Percentiles rank a stretch among this genome's conserved stretches.
Conservation (phyloP, 2,329 filamentous ascomycete genomes). For the Metarhizium robertsii region DNA sequence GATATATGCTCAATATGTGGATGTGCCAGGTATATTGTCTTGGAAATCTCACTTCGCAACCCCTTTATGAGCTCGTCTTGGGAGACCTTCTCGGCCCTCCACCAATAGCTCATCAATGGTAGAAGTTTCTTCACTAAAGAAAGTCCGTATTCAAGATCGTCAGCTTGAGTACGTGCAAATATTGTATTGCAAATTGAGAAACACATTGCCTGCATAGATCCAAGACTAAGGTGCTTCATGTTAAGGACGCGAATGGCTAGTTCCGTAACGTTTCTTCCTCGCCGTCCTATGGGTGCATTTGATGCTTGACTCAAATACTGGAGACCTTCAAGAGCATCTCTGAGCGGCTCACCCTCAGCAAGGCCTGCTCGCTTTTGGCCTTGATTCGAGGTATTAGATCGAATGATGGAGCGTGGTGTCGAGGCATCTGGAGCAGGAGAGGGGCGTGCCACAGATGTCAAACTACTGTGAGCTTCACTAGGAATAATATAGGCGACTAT, state of each 20-base stretch:
- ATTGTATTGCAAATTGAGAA: conserved; percentile 70
- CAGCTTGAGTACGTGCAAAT: conserved; percentile 54
- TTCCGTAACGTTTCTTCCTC: conserved; percentile 45
- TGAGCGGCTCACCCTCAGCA: conserved; percentile 23
- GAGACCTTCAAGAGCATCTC: conserved; percentile 50
- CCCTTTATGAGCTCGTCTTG: conserved; percentile 51
- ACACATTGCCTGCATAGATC: conserved; percentile 59
- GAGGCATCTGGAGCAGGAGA: conserved; percentile 36
- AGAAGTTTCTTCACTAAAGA: conserved; percentile 52
- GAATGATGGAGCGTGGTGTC: conserved; percentile 17
- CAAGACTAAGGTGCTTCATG: conserved; percentile 46
- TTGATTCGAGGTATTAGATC: conserved; percentile 20
- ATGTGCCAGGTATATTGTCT: conserved; percentile 57
- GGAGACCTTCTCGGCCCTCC: conserved; percentile 60
- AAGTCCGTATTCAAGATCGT: conserved; percentile 56
- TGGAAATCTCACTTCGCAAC: conserved; percentile 70
- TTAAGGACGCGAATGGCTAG: conserved; percentile 53
- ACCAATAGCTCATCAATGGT: conserved; percentile 65
- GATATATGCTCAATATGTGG: conserved; percentile 52
- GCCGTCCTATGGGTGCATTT: conserved; percentile 56
- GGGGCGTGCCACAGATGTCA: neutral
- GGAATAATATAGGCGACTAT: conserved; percentile 42
- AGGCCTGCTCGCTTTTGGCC: conserved; percentile 18
- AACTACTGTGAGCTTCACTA: conserved; percentile 22
- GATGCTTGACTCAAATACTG: conserved; percentile 52